Evolutionary conservation across 345 rosid species (phyloP), one percentile per base, ranked within the genome.

Genomic region (Schrenkiella parvula): DNA sequence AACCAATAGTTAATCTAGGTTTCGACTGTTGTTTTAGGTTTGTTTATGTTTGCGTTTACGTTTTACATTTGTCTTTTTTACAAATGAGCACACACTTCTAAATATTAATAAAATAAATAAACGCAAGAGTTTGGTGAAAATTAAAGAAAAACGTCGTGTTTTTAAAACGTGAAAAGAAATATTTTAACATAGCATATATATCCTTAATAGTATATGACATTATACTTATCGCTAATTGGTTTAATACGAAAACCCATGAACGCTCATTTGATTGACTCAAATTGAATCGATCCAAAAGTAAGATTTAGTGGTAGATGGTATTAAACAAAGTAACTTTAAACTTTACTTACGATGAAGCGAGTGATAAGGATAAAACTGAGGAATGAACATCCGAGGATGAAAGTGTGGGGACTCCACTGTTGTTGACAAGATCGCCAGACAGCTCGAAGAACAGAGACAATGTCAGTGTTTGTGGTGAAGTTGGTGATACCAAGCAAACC

Each of bases 381-480:
- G 79, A 75, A 75, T 1, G 79, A 75, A 43, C 69, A 75, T 22
- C 79, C 47, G 15, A 64, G 64, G 18, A 56, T 48, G 37, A 50
- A 54, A 62, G 53, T 63, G 14, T 65, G 50, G 31, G 68, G 79
- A 69, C 75, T 68, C 88, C 92, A 96, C 56, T 87, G 84, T 62
- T 85, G 83, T 17, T 86, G 89, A 82, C 85, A 66, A 48, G 93
- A 84, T 57, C 38, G 78, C 86, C 93, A 85, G 31, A 85, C 81
- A 79, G 92, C 85, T 73, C 81, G 78, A 14, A 83, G 38, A 70
- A 93, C 96, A 60, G 98, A 89, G 74, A 90, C 64, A 29, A 87
- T 75, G 78, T 91, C 96, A 13, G 98, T 91, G 46, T 86, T 86
- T 74, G 82, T 88, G 2, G 96, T 90, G 73, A 85, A 93, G 51